phyloP scores from a whole-genome alignment of 192 early-diverging fungal genomes.

The Coemansia sp. region DNA sequence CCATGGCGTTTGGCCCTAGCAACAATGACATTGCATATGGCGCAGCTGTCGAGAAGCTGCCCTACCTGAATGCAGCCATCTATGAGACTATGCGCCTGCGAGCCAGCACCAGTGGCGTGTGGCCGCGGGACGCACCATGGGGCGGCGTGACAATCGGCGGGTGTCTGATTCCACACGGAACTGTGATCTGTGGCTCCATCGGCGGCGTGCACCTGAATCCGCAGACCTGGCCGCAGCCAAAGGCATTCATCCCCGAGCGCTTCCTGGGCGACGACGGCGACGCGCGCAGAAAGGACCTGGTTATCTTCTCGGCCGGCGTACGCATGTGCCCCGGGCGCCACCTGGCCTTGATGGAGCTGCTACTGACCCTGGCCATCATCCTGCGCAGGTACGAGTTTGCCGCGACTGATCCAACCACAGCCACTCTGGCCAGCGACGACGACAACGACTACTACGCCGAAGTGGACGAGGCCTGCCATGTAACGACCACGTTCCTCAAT shows the following conservation, averaged over 20 bases:
- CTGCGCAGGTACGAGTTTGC: slow-evolving; percentile 23
- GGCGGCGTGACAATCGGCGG: slow-evolving; percentile 1
- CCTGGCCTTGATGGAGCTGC: slow-evolving; percentile 26
- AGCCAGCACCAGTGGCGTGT: slow-evolving; percentile 5
- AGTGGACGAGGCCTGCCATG: slow-evolving; percentile 16
- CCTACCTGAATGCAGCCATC: slow-evolving; percentile 18
- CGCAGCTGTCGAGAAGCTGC: not conserved
- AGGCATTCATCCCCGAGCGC: slow-evolving; percentile 19
- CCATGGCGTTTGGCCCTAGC: not conserved
- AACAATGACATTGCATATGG: slow-evolving; percentile 1
- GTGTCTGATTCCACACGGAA: slow-evolving; percentile 13
- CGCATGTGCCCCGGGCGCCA: slow-evolving; percentile 26
- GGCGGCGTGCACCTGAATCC: slow-evolving; percentile 22
- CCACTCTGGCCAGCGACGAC: not conserved
- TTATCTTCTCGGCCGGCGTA: slow-evolving; percentile 16
- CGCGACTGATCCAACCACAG: too few species aligned
- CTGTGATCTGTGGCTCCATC: slow-evolving; percentile 10
- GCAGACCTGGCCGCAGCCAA: slow-evolving; percentile 11
- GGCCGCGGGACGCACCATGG: slow-evolving; percentile 16
- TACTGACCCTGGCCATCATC: slow-evolving; percentile 8
- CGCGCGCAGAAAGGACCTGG: slow-evolving; percentile 9
- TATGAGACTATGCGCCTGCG: slow-evolving; percentile 24
- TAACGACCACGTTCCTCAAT: slow-evolving; percentile 9
- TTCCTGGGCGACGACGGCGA: slow-evolving; percentile 21
- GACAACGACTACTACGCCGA: not conserved